Evolutionary conservation across 164 flowering plant genomes (phyloP).

Genomic region (Stephania yunnanensis): DNA sequence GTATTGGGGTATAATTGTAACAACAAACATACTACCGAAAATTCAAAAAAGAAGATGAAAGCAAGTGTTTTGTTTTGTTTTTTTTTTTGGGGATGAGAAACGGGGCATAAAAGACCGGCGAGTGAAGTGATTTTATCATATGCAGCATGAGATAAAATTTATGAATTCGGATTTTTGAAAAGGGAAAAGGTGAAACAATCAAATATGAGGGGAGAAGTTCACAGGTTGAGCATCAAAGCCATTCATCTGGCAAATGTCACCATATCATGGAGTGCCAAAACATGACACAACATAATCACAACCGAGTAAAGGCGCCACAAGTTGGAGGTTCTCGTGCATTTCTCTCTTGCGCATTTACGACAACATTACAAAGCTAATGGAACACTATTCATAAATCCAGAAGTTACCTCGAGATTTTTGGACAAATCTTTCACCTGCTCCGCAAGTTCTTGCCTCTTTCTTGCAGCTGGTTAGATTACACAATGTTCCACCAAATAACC

Average conservation of each 20-base stretch:
- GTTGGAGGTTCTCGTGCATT: background rate
- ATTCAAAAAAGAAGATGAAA: background rate
- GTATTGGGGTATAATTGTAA: background rate
- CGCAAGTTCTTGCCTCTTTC: slow-evolving; percentile 42
- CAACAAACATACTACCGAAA: background rate
- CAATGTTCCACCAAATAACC: no score
- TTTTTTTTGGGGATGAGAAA: no score
- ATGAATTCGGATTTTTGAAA: background rate
- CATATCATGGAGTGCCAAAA: background rate
- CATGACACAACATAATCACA: background rate
- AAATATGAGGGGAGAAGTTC: background rate
- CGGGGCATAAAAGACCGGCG: background rate
- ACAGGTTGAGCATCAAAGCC: background rate
- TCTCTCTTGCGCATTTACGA: background rate
- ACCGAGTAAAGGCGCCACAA: background rate
- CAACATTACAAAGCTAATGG: background rate
- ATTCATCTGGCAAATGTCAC: background rate
- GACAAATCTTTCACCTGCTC: slow-evolving; percentile 59
- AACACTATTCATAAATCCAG: background rate
- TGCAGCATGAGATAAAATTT: background rate
- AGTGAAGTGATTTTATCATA: background rate
- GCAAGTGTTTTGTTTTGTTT: no score
- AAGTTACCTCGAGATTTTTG: slow-evolving; percentile 35
- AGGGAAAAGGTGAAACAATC: background rate
- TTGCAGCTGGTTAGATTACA: slow-evolving; percentile 36